Evolutionary conservation across 768 basidiomycete species (phyloP).

Genomic region (Naganishia friedmannii): DNA sequence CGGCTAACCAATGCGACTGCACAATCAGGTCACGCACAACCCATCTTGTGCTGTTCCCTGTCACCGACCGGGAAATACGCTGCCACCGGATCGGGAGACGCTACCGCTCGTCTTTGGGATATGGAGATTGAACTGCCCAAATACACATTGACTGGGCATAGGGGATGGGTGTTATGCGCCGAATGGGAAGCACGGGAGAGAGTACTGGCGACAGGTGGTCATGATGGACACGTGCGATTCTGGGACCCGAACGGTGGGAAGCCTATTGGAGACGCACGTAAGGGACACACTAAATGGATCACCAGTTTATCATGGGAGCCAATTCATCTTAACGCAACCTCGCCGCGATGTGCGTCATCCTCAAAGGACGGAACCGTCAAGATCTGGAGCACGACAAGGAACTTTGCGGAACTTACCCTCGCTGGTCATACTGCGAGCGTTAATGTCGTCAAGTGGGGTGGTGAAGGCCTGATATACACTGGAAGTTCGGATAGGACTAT

Average conservation of each 20-base stretch:
- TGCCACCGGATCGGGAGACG: constrained; percentile 94
- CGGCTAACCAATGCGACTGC: constrained; percentile 9
- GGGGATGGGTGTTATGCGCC: constrained; percentile 93
- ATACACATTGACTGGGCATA: constrained; percentile 79
- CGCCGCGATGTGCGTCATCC: constrained; percentile 85
- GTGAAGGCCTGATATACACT: constrained; percentile 85
- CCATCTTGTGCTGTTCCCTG: constrained; percentile 91
- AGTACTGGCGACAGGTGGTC: constrained; percentile 84
- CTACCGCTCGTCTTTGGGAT: constrained; percentile 89
- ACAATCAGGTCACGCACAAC: constrained; percentile 73
- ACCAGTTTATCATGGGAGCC: constrained; percentile 95
- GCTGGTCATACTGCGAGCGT: constrained; percentile 92
- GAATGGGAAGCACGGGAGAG: constrained; percentile 96
- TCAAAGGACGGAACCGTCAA: constrained; percentile 95
- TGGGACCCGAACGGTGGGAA: constrained; percentile 95
- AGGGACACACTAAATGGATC: constrained; percentile 94
- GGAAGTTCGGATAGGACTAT: constrained; percentile 93
- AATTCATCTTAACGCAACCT: constrained; percentile 74
- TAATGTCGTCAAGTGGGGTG: constrained; percentile 94
- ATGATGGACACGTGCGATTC: constrained; percentile 85
- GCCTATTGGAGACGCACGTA: constrained; percentile 78
- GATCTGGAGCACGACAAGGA: constrained; percentile 78
- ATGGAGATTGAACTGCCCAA: constrained; percentile 88
- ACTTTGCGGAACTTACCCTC: constrained; percentile 74
- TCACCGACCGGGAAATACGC: constrained; percentile 87